Percentiles rank a stretch among this genome's conserved stretches.
Evolutionary conservation across 75 land plant genomes (phyloP).

Genomic region (Cunninghamia lanceolata): DNA sequence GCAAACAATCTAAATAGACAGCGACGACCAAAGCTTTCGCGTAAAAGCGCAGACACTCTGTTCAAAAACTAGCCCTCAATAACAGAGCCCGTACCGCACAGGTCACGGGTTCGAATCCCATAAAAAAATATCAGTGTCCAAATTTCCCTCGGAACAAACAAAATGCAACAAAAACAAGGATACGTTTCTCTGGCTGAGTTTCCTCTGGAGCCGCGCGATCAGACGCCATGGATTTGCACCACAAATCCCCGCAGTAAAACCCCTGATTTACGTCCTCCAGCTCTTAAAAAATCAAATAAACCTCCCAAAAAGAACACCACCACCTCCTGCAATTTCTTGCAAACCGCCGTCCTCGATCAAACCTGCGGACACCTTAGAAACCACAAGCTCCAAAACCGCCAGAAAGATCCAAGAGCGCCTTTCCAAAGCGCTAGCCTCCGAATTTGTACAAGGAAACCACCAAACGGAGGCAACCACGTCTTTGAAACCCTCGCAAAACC

Average conservation of each 20-base stretch:
- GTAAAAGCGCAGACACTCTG: neutral
- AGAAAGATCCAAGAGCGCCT: no score
- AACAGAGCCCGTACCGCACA: neutral
- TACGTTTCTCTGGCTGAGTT: slow-evolving; percentile 21
- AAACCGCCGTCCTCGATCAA: neutral
- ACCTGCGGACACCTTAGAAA: neutral
- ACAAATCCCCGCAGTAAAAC: slow-evolving; percentile 36
- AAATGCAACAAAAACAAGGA: slow-evolving; percentile 4
- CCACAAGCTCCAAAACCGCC: neutral
- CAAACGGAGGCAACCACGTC: neutral
- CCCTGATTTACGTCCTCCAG: slow-evolving; percentile 27
- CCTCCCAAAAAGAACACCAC: neutral
- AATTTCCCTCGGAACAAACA: neutral
- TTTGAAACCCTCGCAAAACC: neutral
- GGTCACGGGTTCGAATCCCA: neutral
- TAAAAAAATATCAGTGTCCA: neutral
- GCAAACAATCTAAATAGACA: neutral
- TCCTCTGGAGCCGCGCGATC: slow-evolving; percentile 7
- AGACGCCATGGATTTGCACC: slow-evolving; percentile 34
- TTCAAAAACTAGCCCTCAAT: neutral
- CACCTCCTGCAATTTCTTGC: slow-evolving; percentile 9
- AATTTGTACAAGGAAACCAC: neutral
- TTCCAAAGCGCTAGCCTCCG: neutral
- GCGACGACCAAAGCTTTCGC: neutral
- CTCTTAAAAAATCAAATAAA: slow-evolving; percentile 6